Evolutionary conservation across 1,284 basidiomycete genomes (phyloP), one percentile per base, ranked within the genome.

Genomic region (Agroathelia rolfsii): DNA sequence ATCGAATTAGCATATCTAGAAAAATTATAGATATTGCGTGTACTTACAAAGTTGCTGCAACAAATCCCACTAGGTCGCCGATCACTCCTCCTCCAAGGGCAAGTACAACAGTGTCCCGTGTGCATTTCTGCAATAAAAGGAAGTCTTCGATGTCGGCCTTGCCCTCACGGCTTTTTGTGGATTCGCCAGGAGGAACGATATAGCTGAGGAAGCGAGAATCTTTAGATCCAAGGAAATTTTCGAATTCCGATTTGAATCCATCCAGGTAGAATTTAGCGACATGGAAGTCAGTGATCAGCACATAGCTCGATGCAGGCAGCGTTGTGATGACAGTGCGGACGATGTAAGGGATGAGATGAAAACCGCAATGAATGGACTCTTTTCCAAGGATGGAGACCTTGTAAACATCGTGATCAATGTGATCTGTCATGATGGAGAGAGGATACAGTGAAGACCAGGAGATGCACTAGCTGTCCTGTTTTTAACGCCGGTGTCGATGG

Each of bases 51-150:
- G 94, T 98, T 3, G 95, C 89, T 17, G 94, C 86, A 31, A 96
- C 92, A 49, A 96, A 98, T 24, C 94, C 94, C 38, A 90, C 80
- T 12, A 98, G 67, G 60, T 98, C 94, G 15, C 89, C 95, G 44
- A 98, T 89, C 40, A 98, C 94, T 32, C 94, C 94, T 23, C 94
- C 94, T 15, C 94, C 94, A 19, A 98, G 72, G 0, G 94, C 94
- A 32, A 98, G 64, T 38, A 97, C 68, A 42, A 97, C 88, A 3
- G 88, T 94, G 55, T 95, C 94, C 37, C 94, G 67, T 2, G 93
- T 96, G 54, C 92, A 94, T 52, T 77, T 76, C 49, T 93, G 76
- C 20, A 80, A 66, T 36, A 98, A 66, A 39, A 98, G 65, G 63
- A 85, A 97, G 58, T 98, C 94, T 55, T 98, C 94, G 46, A 98